A percentile compares a stretch with the other conserved stretches of the same genome.
phyloP scores from a whole-genome alignment of 805 yeast genomes.

The Candida dajiaensis region DNA sequence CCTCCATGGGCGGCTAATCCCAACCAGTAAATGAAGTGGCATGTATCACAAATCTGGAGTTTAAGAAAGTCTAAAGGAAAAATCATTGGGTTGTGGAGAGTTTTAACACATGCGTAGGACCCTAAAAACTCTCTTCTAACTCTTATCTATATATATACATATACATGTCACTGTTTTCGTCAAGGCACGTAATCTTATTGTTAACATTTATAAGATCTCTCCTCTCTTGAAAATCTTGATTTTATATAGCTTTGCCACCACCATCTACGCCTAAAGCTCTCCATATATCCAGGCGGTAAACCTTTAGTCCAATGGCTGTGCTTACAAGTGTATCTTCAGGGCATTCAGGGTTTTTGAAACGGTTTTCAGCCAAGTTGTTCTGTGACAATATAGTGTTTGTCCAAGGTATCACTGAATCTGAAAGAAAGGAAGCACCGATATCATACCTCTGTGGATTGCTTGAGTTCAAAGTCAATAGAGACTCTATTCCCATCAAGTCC shows the following conservation, averaged over 20 bases:
- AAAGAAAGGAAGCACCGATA: constrained; percentile 10
- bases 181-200: background rate
- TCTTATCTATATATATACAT: no score
- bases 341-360: constrained; percentile 1
- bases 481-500: constrained; percentile 5
- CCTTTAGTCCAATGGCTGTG: background rate
- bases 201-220: background rate
- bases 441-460: constrained; percentile 11
- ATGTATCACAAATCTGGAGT: no score
- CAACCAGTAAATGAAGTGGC: no score
- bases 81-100: no score
- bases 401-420: constrained; percentile 15
- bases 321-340: background rate
- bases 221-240: background rate
- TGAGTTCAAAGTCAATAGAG: constrained; percentile 7
- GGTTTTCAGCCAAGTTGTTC: constrained; percentile 1
- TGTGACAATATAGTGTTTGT: constrained; percentile 12
- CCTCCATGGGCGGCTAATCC: no score
- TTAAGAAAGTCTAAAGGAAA: no score
- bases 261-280: no score
- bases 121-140: no score
- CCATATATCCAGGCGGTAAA: background rate
- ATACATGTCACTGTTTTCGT: background rate
- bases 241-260: background rate
- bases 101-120: no score